Evolutionary conservation across 2,329 filamentous ascomycete genomes (phyloP).

Genomic region (Nigrospora sphaerica): DNA sequence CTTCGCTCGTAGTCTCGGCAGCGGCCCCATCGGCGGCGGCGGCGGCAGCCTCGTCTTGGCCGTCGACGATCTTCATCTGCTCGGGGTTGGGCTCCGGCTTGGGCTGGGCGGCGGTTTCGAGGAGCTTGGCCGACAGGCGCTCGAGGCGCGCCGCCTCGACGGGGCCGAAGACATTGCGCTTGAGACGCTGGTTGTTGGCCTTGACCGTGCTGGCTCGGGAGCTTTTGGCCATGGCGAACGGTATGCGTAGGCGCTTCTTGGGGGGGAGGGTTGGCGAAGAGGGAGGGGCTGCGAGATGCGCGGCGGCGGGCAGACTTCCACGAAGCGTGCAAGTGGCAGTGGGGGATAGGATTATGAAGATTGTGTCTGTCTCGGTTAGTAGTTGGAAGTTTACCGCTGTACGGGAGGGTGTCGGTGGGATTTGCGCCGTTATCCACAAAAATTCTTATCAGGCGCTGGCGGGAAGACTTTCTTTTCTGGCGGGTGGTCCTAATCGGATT

Average conservation of each 20-base stretch:
- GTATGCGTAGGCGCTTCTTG: not conserved
- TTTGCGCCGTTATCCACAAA: too few species aligned
- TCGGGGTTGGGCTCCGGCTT: slow-evolving; percentile 48
- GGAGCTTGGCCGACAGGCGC: slow-evolving; percentile 77
- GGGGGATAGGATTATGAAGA: too few species aligned
- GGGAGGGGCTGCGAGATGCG: not conserved
- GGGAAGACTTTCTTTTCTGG: too few species aligned
- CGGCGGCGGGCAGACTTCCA: too few species aligned
- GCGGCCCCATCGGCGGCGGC: slow-evolving; percentile 15
- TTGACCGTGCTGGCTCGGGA: slow-evolving; percentile 73
- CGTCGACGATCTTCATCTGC: slow-evolving; percentile 41
- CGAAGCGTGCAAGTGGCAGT: too few species aligned
- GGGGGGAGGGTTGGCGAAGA: too few species aligned
- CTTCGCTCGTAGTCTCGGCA: slow-evolving; percentile 19
- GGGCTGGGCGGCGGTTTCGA: slow-evolving; percentile 71
- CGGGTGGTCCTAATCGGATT: too few species aligned
- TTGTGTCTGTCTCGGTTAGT: too few species aligned
- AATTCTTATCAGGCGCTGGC: too few species aligned
- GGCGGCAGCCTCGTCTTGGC: slow-evolving; percentile 15
- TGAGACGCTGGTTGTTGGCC: slow-evolving; percentile 74
- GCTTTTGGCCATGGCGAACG: slow-evolving; percentile 74
- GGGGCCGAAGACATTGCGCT: slow-evolving; percentile 76
- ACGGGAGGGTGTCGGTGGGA: too few species aligned
- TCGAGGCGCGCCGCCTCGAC: slow-evolving; percentile 72
- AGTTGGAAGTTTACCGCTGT: too few species aligned